phyloP scores from a whole-genome alignment of 306 rosid species.

The Lathyrus sativus region DNA sequence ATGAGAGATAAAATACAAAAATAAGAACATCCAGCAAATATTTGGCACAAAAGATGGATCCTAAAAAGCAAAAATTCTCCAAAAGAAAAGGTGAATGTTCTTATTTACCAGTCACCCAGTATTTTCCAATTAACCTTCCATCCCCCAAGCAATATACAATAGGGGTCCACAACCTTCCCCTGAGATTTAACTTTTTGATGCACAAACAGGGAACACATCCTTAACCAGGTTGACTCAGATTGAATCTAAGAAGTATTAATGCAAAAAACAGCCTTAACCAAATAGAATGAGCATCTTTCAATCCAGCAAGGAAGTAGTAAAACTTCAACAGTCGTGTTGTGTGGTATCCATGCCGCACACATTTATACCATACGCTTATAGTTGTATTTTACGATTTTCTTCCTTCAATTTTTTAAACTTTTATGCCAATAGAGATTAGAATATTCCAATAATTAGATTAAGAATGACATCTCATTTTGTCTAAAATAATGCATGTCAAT shows the following conservation, averaged over 20 bases:
- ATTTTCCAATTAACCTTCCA: constrained; percentile 12
- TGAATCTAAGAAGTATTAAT: constrained; percentile 11
- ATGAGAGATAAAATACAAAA: constrained; percentile 28
- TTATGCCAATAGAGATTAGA: background rate
- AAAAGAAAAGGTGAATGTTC: constrained; percentile 22
- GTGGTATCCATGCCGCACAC: background rate
- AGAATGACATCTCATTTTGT: background rate
- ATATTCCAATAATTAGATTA: background rate
- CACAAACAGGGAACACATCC: constrained; percentile 5
- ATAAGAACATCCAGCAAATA: constrained; percentile 24
- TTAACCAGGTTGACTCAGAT: constrained; percentile 1
- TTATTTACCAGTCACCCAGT: background rate
- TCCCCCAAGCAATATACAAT: constrained; percentile 24
- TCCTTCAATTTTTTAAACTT: background rate
- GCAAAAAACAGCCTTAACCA: constrained; percentile 23
- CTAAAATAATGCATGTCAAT: background rate
- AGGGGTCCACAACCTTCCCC: constrained; percentile 2
- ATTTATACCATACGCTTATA: background rate
- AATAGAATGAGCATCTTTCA: constrained; percentile 15
- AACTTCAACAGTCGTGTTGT: background rate
- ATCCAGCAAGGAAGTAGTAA: background rate
- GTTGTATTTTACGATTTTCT: background rate
- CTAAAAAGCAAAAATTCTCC: constrained; percentile 24
- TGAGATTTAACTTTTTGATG: background rate
- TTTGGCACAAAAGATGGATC: constrained; percentile 25